phyloP scores from a whole-genome alignment of 1,284 basidiomycete species.

The Sphagnurus paluster region DNA sequence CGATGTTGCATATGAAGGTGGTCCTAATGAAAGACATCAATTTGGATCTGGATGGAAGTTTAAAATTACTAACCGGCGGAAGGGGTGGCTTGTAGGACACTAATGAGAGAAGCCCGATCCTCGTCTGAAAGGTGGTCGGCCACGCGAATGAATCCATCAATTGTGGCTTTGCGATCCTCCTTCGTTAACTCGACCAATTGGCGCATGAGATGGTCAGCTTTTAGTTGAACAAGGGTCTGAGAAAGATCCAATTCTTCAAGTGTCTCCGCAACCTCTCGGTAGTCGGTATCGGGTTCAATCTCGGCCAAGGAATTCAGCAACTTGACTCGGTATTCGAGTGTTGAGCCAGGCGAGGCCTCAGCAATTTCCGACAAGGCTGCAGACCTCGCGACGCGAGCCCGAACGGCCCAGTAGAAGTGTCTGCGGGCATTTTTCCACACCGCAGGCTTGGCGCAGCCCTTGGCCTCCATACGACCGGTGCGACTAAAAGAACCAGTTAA shows the following conservation, averaged over 20 bases:
- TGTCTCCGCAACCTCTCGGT: constrained; percentile 56
- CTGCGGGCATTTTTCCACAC: constrained; percentile 90
- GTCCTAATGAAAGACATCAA: constrained; percentile 26
- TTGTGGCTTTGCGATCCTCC: constrained; percentile 68
- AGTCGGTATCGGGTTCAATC: constrained; percentile 49
- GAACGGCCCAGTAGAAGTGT: constrained; percentile 95
- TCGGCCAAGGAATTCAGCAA: constrained; percentile 61
- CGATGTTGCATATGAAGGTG: constrained; percentile 39
- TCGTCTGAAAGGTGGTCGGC: constrained; percentile 72
- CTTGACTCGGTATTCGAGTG: constrained; percentile 57
- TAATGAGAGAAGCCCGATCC: constrained; percentile 64
- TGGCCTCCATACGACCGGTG: constrained; percentile 96
- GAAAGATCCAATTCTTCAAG: constrained; percentile 70
- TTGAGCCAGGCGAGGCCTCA: constrained; percentile 63
- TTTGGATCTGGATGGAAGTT: neutral
- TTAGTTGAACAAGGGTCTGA: constrained; percentile 58
- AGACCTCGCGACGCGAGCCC: constrained; percentile 73
- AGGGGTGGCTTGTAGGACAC: constrained; percentile 58
- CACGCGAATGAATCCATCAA: constrained; percentile 67
- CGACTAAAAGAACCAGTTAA: constrained; percentile 55
- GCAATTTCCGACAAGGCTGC: constrained; percentile 57
- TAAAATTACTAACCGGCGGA: constrained; percentile 38
- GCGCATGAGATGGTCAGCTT: constrained; percentile 62
- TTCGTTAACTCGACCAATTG: constrained; percentile 62
- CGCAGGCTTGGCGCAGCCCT: constrained; percentile 84